phyloP scores from a whole-genome alignment of 169 alveolate genomes.

The Plasmodium billcollinsi region DNA sequence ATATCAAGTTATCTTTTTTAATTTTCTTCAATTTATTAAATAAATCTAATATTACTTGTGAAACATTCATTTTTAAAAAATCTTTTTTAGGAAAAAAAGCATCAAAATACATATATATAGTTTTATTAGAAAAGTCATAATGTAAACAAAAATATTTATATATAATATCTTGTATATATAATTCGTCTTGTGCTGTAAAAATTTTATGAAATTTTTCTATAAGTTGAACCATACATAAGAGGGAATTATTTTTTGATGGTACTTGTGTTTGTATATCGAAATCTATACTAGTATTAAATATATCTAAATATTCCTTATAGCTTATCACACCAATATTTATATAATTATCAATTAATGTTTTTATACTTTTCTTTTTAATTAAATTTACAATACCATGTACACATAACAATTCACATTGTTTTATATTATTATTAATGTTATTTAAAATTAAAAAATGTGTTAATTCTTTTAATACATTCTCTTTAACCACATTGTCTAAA shows the following conservation, averaged over 20 bases:
- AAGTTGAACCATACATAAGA: slow-evolving; percentile 63
- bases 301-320: slow-evolving; percentile 72
- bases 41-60: slow-evolving; percentile 56
- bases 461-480: slow-evolving; percentile 78
- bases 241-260: slow-evolving; percentile 69
- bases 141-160: slow-evolving; percentile 65
- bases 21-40: slow-evolving; percentile 72
- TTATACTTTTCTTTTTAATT: slow-evolving; percentile 86
- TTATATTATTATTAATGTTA: slow-evolving; percentile 85
- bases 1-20: slow-evolving; percentile 41
- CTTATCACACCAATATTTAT: slow-evolving; percentile 79
- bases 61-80: slow-evolving; percentile 33
- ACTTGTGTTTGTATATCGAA: slow-evolving; percentile 74
- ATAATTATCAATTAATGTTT: slow-evolving; percentile 84
- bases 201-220: slow-evolving; percentile 70
- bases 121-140: slow-evolving; percentile 74
- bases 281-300: slow-evolving; percentile 75
- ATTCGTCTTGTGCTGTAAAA: slow-evolving; percentile 55
- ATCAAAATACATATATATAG: slow-evolving; percentile 75
- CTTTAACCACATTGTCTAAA: slow-evolving; percentile 47
- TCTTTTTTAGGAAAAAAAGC: slow-evolving; percentile 67
- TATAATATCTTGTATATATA: slow-evolving; percentile 44
- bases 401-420: slow-evolving; percentile 82
- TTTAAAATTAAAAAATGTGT: slow-evolving; percentile 85
- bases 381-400: slow-evolving; percentile 87